phyloP scores from a whole-genome alignment of 768 basidiomycete species.

The Lenzites betulinus region DNA sequence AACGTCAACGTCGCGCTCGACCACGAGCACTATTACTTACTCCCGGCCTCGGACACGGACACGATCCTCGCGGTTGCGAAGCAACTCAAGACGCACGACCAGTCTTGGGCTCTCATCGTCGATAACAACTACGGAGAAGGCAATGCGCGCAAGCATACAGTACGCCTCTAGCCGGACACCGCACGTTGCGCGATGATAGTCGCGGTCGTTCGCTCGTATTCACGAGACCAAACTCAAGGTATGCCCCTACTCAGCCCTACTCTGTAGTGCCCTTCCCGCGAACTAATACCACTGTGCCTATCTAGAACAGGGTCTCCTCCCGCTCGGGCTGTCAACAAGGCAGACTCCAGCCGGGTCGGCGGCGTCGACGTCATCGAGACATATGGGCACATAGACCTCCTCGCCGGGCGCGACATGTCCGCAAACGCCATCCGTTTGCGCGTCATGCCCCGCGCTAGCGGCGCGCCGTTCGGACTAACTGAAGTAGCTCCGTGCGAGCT shows the following conservation, averaged over 20 bases:
- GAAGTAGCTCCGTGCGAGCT: constrained; percentile 87
- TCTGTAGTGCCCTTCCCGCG: background rate
- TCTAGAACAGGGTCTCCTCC: constrained; percentile 93
- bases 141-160: constrained; percentile 97
- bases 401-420: constrained; percentile 41
- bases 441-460: constrained; percentile 70
- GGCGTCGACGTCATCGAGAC: constrained; percentile 85
- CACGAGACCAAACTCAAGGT: constrained; percentile 98
- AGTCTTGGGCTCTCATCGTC: constrained; percentile 93
- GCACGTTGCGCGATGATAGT: constrained; percentile 77
- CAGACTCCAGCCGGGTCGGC: constrained; percentile 82
- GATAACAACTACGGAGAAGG: constrained; percentile 99
- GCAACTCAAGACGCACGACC: constrained; percentile 77
- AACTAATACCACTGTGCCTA: constrained; percentile 7
- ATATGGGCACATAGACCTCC: constrained; percentile 70
- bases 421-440: constrained; percentile 49
- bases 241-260: constrained; percentile 25
- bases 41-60: constrained; percentile 51
- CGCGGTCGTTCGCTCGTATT: constrained; percentile 96
- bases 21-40: constrained; percentile 54
- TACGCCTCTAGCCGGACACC: constrained; percentile 30
- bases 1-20: constrained; percentile 94
- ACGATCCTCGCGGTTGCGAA: constrained; percentile 93
- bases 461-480: constrained; percentile 77
- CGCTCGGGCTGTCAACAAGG: constrained; percentile 91